Evolutionary conservation across 805 yeast species (phyloP).

Genomic region (Jamesozyma gamospora): DNA sequence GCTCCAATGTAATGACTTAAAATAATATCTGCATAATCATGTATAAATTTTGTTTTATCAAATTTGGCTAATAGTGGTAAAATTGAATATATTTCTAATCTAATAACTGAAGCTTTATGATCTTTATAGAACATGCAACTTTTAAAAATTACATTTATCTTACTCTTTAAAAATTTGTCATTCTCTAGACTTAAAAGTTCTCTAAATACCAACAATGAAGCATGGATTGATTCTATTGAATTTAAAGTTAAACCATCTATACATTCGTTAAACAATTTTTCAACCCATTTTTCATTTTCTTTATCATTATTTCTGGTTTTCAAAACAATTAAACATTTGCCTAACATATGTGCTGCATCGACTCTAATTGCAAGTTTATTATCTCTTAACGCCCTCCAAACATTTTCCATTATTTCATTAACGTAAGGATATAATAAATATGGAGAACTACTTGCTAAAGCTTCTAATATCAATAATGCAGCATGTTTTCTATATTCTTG

Average conservation of each 20-base stretch:
- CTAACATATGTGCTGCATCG: conserved; percentile 77
- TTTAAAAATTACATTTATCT: conserved; percentile 69
- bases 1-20: conserved; percentile 69
- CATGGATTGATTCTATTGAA: conserved; percentile 70
- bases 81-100: conserved; percentile 77
- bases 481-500: conserved; percentile 85
- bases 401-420: conserved; percentile 64
- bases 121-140: conserved; percentile 65
- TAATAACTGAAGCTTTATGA: conserved; percentile 61
- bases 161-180: conserved; percentile 61
- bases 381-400: conserved; percentile 85
- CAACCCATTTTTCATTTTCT: conserved; percentile 61
- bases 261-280: conserved; percentile 58
- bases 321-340: conserved; percentile 67
- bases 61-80: conserved; percentile 77
- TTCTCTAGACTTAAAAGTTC: conserved; percentile 58
- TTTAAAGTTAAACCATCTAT: conserved; percentile 44
- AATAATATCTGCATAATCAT: conserved; percentile 70
- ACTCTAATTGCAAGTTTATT: conserved; percentile 60
- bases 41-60: conserved; percentile 65
- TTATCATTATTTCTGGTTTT: conserved; percentile 66
- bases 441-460: conserved; percentile 82
- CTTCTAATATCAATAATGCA: conserved; percentile 70
- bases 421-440: conserved; percentile 71
- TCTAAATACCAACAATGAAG: conserved; percentile 70